Conservation (phyloP, 768 basidiomycete species). For the Steccherinum ochraceum region DNA sequence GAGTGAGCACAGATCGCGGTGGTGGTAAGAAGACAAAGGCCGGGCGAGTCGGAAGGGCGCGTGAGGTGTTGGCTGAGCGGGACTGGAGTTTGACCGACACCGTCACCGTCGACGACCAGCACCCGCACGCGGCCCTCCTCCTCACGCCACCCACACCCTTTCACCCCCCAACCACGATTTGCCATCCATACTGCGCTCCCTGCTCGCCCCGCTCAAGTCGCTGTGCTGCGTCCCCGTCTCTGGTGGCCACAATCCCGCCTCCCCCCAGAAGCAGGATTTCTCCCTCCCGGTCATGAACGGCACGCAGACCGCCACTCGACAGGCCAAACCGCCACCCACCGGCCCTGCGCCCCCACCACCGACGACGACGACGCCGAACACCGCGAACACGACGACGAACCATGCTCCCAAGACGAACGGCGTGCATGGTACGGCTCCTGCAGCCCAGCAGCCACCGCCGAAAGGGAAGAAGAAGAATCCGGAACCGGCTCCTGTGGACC, state of each 20-base stretch:
- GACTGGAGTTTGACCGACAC: background rate
- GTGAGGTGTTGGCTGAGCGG: too few species aligned
- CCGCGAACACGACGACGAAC: conserved; percentile 34
- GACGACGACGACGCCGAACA: conserved; percentile 47
- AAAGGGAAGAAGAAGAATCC: conserved; percentile 65
- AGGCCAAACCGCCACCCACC: conserved; percentile 24
- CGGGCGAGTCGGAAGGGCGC: background rate
- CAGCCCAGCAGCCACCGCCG: conserved; percentile 16
- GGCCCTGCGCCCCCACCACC: conserved; percentile 45
- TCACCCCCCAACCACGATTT: too few species aligned
- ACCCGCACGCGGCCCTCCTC: background rate
- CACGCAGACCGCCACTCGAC: conserved; percentile 7
- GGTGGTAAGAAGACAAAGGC: too few species aligned
- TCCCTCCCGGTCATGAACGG: background rate
- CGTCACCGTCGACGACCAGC: background rate
- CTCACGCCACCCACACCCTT: background rate
- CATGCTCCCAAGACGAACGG: conserved; percentile 24
- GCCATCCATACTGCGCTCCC: background rate
- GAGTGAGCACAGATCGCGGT: too few species aligned
- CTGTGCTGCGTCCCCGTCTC: too few species aligned
- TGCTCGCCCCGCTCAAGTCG: too few species aligned
- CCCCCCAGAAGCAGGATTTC: too few species aligned
- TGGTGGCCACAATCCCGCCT: too few species aligned
- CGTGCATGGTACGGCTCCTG: conserved; percentile 17
- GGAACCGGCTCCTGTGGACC: conserved; percentile 65